Base-by-base conservation (phyloP, 768 basidiomycete species). In the Tylopilus sp. region DNA sequence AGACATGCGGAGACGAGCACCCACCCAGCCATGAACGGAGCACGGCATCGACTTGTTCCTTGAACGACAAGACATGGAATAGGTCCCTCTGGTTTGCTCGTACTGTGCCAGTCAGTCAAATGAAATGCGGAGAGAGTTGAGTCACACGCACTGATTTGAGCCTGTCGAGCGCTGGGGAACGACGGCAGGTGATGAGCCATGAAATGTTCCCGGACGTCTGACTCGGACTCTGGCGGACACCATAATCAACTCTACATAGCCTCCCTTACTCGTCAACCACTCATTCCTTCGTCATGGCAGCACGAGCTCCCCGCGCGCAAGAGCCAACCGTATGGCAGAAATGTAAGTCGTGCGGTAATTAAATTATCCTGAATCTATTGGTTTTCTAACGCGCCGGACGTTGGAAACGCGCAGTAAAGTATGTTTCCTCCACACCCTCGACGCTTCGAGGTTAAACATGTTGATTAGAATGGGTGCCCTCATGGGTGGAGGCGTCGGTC, bases 401-500 rank as follows among this genome's bases (percentile, higher is more conserved):
- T 39, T 35, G 45, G 20, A 5, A 35, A 44, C 31, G 6, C 36
- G 47, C 68, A 85, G 85, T 86, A 73, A 85, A 85, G 84, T 86
- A 73, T 28, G 78, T 64, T 35, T 40, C 48, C 25, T 9, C 25
- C 38, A 17, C 49, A 21, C 48, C 38, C 41, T 44, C 39, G 42
- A 39, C 20, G 31, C 56, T 22, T n/a, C 42, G 26, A 20, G 15
- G 42, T 52, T 56, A 6, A 59, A 46, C 17, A 30, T 47, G 28
- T 60, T 52, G 52, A 54, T n/a, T 59, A 92, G 91, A 69, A 93
- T 93, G 91, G 91, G 91, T 60, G 91, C 91, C 40, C 71, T 91
- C 51, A 92, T 92, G 90, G 91, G 91, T 50, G 89, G 86, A 60
- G 91, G 91, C 52, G 95, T 98, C 48, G 95, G 95, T 12, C 79